Evolutionary conservation across 768 basidiomycete genomes (phyloP), one percentile per base, ranked within the genome.

Genomic region (Tulasnella sp.): DNA sequence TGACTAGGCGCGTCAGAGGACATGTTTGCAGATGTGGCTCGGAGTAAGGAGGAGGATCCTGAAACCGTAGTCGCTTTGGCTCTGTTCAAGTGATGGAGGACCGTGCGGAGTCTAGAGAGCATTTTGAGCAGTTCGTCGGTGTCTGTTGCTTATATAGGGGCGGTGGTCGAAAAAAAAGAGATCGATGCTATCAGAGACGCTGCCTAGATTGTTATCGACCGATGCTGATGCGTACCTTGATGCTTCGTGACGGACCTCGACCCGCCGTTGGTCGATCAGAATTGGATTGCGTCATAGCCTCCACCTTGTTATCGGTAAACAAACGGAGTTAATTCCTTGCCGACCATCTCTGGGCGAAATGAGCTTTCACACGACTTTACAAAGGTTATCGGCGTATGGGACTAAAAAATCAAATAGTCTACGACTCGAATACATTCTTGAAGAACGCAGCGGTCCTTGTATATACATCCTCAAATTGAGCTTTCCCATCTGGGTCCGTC

Each of bases 381-480:
- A 14, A 10, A 34, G 27, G 36, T 34, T 9, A 31, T 14, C 2
- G 8, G 31, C 12, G 31, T 14, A 36, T 4, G 27, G 14, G 34
- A 68, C 16, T 36, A 31, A 5, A 10, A 36, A 34, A 68, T 68
- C 21, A 31, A 8, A 36, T 10, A 1, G 27, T 36, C 62, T 68
- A 74, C 38, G n/a, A 40, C 44, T 74, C 73, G 39, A 79, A 72
- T 38, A 48, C 71, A 27, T 27, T 31, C 46, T 58, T 48, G 44
- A 79, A 79, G 31, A 79, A 79, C 4, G 71, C 46, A 6, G 78
- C 71, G 7, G 56, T 38, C 48, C 78, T 44, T 1, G 62, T 44
- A 34, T 79, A 79, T 36, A 79, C 78, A 44, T 79, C 78, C 56
- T 79, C 71, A 56, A 74, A 79, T 48, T 79, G 44, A 18, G 42